Percentiles rank a stretch among this genome's conserved stretches.
Conservation (phyloP, 2,329 filamentous ascomycete genomes). For the Curvularia lunata region DNA sequence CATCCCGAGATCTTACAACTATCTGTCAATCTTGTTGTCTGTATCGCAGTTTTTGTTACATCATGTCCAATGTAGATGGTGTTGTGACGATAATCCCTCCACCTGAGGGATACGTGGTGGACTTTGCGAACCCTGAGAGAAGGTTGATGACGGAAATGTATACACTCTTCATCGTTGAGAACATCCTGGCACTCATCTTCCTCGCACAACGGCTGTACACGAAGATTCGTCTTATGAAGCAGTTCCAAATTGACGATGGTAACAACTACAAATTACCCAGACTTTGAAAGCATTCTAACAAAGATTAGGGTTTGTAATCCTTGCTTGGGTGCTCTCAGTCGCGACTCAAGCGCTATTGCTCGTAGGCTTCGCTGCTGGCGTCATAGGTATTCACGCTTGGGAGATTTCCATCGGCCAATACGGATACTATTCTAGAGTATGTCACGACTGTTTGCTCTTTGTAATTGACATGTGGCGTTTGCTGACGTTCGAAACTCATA, state of each 20-base stretch:
- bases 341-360: constrained; percentile 18
- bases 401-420: constrained; percentile 27
- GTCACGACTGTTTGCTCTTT: background rate
- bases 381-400: constrained; percentile 31
- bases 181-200: constrained; percentile 27
- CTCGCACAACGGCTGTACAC: constrained; percentile 38
- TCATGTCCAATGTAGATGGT: constrained; percentile 22
- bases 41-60: constrained; percentile 2
- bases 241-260: constrained; percentile 39
- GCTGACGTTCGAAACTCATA: constrained; percentile 6
- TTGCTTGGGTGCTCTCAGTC: constrained; percentile 19
- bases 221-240: constrained; percentile 28
- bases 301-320: constrained; percentile 12
- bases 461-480: background rate
- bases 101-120: constrained; percentile 36
- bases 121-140: constrained; percentile 36
- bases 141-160: constrained; percentile 27
- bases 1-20: background rate
- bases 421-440: constrained; percentile 21
- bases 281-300: background rate
- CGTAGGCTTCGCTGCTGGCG: constrained; percentile 13
- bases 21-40: background rate
- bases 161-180: constrained; percentile 28
- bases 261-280: background rate
- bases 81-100: constrained; percentile 25